These are phyloP conservation scores for Neonectria punicea DNA, from an alignment of 2,329 filamentous ascomycete species.

Conservation along the genomic window DNA sequence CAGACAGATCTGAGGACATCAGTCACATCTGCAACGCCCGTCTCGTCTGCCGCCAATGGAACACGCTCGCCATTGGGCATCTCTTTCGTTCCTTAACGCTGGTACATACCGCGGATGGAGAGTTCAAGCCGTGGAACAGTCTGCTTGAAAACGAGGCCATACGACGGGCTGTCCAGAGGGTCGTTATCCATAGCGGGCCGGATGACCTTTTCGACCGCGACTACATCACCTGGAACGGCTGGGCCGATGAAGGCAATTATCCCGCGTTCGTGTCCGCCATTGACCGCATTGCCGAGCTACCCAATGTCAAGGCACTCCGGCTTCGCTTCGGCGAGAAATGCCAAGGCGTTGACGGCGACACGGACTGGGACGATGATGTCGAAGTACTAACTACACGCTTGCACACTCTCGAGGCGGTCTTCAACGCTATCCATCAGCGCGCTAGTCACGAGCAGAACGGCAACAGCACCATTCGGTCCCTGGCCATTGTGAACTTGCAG, in stretches of 20 bases:
- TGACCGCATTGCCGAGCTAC: background rate
- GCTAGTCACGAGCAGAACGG: background rate
- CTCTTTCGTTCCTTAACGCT: background rate
- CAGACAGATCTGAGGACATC: background rate
- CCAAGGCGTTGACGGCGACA: background rate
- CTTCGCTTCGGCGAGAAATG: background rate
- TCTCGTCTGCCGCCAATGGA: conserved; percentile 5
- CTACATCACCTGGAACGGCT: background rate
- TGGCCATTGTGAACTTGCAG: conserved; percentile 23
- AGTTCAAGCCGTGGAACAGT: background rate
- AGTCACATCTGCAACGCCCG: background rate
- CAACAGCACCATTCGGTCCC: background rate
- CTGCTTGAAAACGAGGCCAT: background rate
- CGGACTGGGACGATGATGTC: background rate
- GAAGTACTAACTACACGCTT: background rate
- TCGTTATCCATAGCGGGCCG: background rate
- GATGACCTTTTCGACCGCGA: background rate
- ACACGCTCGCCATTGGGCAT: background rate
- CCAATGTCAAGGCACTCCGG: background rate
- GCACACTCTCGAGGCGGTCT: background rate
- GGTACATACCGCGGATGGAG: background rate
- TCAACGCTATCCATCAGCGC: conserved; percentile 2
- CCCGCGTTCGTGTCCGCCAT: background rate
- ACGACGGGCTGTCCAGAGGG: background rate
- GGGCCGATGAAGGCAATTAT: background rate